A percentile compares a stretch with the other conserved stretches of the same genome.
Evolutionary conservation across 768 basidiomycete genomes (phyloP).

Genomic region (Gymnopilus junonius): DNA sequence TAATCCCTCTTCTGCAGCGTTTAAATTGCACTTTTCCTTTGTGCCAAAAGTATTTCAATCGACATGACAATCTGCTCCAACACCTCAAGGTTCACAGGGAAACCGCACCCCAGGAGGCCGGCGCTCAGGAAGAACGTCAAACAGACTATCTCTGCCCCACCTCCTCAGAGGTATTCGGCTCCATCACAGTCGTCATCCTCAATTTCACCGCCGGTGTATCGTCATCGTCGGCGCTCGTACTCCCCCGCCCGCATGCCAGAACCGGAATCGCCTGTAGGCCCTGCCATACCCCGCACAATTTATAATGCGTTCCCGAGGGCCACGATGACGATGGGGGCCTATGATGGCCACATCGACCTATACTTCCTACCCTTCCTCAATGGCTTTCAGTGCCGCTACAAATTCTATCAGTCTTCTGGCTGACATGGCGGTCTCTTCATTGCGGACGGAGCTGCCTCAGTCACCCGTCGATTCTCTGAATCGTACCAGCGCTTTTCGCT

Average conservation of each 20-base stretch:
- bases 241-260: constrained; percentile 20
- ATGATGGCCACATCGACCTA: constrained; percentile 10
- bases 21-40: constrained; percentile 67
- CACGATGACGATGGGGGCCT: constrained; percentile 8
- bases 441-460: constrained; percentile 46
- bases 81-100: constrained; percentile 74
- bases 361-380: constrained; percentile 7
- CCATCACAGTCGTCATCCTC: constrained; percentile 11
- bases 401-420: constrained; percentile 34
- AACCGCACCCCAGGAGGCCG: constrained; percentile 12
- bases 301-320: constrained; percentile 30
- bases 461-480: constrained; percentile 29
- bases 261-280: constrained; percentile 18
- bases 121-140: not conserved
- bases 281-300: constrained; percentile 27
- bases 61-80: constrained; percentile 82
- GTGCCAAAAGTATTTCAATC: constrained; percentile 77
- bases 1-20: constrained; percentile 49
- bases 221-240: constrained; percentile 21
- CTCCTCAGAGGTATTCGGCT: constrained; percentile 4
- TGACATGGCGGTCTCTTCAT: constrained; percentile 49
- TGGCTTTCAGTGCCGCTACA: constrained; percentile 17
- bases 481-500: constrained; percentile 16
- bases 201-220: constrained; percentile 16
- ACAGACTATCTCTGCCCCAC: not conserved